These are phyloP conservation scores for Xylariaceae sp. DNA, from an alignment of 2,329 filamentous ascomycete genomes.

Conservation along the genomic window DNA sequence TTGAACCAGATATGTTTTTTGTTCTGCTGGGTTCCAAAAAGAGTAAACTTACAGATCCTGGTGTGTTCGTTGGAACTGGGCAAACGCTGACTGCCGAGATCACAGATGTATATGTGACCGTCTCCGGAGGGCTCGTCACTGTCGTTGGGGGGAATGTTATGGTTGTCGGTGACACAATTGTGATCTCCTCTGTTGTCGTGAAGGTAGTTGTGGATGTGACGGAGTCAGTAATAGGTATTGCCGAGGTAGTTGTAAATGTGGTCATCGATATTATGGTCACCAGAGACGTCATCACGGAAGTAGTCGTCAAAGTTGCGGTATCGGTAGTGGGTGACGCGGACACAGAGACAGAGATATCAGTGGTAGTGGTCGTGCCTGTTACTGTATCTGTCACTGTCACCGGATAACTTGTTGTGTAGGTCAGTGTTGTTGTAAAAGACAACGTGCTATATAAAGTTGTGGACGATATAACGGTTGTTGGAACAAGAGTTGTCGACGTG, in stretches of 20 bases:
- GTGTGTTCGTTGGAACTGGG: slow-evolving; percentile 41
- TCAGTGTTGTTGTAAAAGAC: neutral
- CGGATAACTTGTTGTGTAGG: neutral
- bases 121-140: slow-evolving; percentile 7
- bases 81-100: slow-evolving; percentile 40
- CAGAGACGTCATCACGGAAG: slow-evolving; percentile 24
- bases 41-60: slow-evolving; percentile 10
- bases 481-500: slow-evolving; percentile 2
- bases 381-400: slow-evolving; percentile 6
- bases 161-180: slow-evolving; percentile 24
- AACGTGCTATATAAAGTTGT: neutral
- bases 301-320: slow-evolving; percentile 28
- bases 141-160: slow-evolving; percentile 16
- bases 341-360: slow-evolving; percentile 19
- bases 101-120: slow-evolving; percentile 19
- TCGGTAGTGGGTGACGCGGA: slow-evolving; percentile 24
- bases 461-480: neutral
- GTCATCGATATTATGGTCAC: slow-evolving; percentile 27
- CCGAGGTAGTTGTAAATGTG: slow-evolving; percentile 27
- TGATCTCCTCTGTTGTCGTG: slow-evolving; percentile 26
- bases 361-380: slow-evolving; percentile 6
- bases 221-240: slow-evolving; percentile 30
- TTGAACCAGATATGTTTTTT: too few relatives aligned
- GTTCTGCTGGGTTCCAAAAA: neutral
- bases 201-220: slow-evolving; percentile 30